Evolutionary conservation across 2,329 filamentous ascomycete species (phyloP).

Genomic region (Scytalidium sp.): DNA sequence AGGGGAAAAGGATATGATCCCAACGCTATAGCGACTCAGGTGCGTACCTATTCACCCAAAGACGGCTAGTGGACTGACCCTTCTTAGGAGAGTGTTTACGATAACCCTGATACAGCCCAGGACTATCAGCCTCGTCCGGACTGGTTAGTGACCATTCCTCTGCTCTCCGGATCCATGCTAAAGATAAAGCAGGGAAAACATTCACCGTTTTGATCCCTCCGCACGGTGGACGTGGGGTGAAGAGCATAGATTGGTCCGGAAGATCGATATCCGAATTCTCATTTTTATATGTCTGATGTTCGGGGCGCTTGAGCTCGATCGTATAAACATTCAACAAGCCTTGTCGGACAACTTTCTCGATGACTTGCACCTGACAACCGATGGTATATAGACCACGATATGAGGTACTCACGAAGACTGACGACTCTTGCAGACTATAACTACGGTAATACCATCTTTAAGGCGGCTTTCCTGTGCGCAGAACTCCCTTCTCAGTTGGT

Average conservation of each 20-base stretch:
- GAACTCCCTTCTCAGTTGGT: slow-evolving; percentile 52
- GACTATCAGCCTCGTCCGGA: slow-evolving; percentile 19
- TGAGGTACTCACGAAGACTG: neutral
- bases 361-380: slow-evolving; percentile 41
- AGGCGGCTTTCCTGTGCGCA: slow-evolving; percentile 21
- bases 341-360: slow-evolving; percentile 57
- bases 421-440: slow-evolving; percentile 35
- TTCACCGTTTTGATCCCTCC: slow-evolving; percentile 30
- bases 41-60: no score
- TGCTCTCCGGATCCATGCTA: no score
- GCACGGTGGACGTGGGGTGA: slow-evolving; percentile 33
- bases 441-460: slow-evolving; percentile 38
- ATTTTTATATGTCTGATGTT: slow-evolving; percentile 47
- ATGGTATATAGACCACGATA: slow-evolving; percentile 33
- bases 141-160: no score
- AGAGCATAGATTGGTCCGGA: slow-evolving; percentile 14
- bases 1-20: neutral
- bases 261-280: slow-evolving; percentile 26
- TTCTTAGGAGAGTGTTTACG: no score
- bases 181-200: no score
- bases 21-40: neutral
- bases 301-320: slow-evolving; percentile 56
- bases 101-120: slow-evolving; percentile 3
- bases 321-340: slow-evolving; percentile 54
- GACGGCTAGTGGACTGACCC: no score